These are phyloP conservation scores for Metschnikowia corniflorae DNA, from an alignment of 805 yeast genomes.

Conservation along the genomic window DNA sequence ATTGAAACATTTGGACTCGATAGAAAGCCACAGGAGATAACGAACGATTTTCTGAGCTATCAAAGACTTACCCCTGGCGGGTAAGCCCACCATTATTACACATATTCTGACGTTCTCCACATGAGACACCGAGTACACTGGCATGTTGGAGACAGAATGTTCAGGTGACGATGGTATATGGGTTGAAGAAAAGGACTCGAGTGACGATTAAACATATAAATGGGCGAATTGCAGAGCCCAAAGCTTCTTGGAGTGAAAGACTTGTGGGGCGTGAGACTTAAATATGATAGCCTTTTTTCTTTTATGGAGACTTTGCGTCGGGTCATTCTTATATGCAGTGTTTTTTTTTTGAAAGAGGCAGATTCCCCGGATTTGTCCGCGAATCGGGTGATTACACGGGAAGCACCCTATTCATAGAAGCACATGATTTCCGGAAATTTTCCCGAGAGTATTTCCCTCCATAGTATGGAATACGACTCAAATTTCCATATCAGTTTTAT, in stretches of 20 bases:
- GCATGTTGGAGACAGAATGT: constrained; percentile 32
- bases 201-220: too few species aligned
- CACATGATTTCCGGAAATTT: too few species aligned
- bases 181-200: too few species aligned
- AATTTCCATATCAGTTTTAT: too few species aligned
- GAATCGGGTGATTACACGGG: constrained; percentile 8
- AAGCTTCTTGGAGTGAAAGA: too few species aligned
- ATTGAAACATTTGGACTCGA: constrained; percentile 81
- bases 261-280: too few species aligned
- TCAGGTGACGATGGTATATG: too few species aligned
- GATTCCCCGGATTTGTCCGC: constrained; percentile 12
- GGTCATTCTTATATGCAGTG: constrained; percentile 7
- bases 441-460: too few species aligned
- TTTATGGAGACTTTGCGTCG: constrained; percentile 9
- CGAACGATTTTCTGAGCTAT: constrained; percentile 93
- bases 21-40: constrained; percentile 87
- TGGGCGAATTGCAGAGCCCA: too few species aligned
- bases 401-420: too few species aligned
- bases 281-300: constrained; percentile 1
- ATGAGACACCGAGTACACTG: constrained; percentile 54
- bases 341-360: not conserved
- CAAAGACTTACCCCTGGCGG: constrained; percentile 91
- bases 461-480: too few species aligned
- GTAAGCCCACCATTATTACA: constrained; percentile 85
- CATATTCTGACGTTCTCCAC: constrained; percentile 74